Conservation (phyloP, 2,329 filamentous ascomycete species). For the Huntiella decipiens region DNA sequence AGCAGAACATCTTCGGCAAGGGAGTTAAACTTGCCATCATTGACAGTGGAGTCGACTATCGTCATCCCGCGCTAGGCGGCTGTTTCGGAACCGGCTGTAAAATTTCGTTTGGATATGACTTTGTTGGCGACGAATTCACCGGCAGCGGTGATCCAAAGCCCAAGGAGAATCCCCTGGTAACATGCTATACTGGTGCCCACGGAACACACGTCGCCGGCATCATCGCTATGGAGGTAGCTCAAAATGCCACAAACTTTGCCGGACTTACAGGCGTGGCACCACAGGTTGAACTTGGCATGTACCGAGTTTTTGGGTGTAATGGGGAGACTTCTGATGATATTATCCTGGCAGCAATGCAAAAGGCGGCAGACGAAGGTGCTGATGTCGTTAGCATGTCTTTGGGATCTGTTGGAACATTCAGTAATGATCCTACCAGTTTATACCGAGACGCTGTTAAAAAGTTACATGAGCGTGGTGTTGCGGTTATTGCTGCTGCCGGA, state of each 20-base stretch:
- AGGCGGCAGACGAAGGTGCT: slow-evolving; percentile 15
- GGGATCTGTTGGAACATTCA: slow-evolving; percentile 13
- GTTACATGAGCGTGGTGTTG: slow-evolving; percentile 22
- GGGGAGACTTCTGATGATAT: slow-evolving; percentile 10
- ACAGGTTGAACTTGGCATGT: slow-evolving; percentile 13
- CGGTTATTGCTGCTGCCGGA: slow-evolving; percentile 31
- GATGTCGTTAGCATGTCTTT: slow-evolving; percentile 17
- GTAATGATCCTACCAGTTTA: slow-evolving; percentile 13
- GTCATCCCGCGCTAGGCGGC: slow-evolving; percentile 41
- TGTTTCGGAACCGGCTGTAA: slow-evolving; percentile 42
- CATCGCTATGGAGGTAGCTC: slow-evolving; percentile 12
- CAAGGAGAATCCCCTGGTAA: slow-evolving; percentile 14
- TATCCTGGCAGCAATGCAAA: slow-evolving; percentile 16
- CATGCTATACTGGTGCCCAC: slow-evolving; percentile 15
- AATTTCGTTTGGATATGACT: slow-evolving; percentile 37
- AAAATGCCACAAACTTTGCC: slow-evolving; percentile 3
- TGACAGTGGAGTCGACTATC: slow-evolving; percentile 24
- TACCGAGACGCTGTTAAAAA: slow-evolving; percentile 4
- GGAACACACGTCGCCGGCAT: slow-evolving; percentile 20
- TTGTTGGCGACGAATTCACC: slow-evolving; percentile 36
- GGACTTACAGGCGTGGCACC: slow-evolving; percentile 14
- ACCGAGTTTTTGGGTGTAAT: slow-evolving; percentile 13
- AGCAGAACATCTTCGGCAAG: slow-evolving; percentile 20
- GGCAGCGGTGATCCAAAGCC: slow-evolving; percentile 19
- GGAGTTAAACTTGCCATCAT: slow-evolving; percentile 22